A percentile compares a stretch with the other conserved stretches of the same genome.
Evolutionary conservation across 345 rosid species (phyloP).

Genomic region (Cardiospermum halicacabum): DNA sequence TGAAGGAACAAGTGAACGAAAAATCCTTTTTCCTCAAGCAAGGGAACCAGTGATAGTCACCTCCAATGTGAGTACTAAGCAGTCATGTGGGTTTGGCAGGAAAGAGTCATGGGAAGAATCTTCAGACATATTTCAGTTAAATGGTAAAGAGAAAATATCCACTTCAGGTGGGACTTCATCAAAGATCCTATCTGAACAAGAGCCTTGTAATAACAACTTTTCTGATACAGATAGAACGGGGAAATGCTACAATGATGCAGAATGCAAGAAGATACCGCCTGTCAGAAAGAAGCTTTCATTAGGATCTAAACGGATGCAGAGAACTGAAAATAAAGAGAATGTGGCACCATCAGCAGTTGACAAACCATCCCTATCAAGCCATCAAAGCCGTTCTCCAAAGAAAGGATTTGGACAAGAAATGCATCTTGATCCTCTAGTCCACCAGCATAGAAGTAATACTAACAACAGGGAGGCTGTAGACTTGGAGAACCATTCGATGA

Average conservation of each 20-base stretch:
- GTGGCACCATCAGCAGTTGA: slow-evolving; percentile 17
- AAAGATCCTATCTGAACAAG: neutral
- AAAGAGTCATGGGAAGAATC: slow-evolving; percentile 2
- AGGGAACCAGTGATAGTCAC: slow-evolving; percentile 1
- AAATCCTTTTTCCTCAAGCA: slow-evolving; percentile 2
- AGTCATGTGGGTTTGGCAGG: slow-evolving; percentile 3
- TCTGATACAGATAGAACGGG: slow-evolving; percentile 2
- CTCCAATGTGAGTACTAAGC: slow-evolving; percentile 7
- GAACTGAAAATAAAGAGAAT: slow-evolving; percentile 30
- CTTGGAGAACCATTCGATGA: slow-evolving; percentile 1
- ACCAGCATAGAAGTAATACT: slow-evolving; percentile 19
- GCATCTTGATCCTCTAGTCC: slow-evolving; percentile 27
- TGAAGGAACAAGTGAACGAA: neutral
- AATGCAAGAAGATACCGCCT: slow-evolving; percentile 20
- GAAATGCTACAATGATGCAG: neutral
- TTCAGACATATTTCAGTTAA: slow-evolving; percentile 6
- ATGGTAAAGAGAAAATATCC: slow-evolving; percentile 10
- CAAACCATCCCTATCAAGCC: slow-evolving; percentile 14
- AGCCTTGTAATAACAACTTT: slow-evolving; percentile 18
- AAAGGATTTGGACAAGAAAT: slow-evolving; percentile 21
- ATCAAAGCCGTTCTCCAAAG: slow-evolving; percentile 17
- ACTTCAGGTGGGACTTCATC: slow-evolving; percentile 2
- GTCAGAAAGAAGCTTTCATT: slow-evolving; percentile 44
- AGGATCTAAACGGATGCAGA: slow-evolving; percentile 21
- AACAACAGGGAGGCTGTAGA: slow-evolving; percentile 11